phyloP scores from a whole-genome alignment of 768 basidiomycete species.

The Tylopilus plumbeoviolaceoides region DNA sequence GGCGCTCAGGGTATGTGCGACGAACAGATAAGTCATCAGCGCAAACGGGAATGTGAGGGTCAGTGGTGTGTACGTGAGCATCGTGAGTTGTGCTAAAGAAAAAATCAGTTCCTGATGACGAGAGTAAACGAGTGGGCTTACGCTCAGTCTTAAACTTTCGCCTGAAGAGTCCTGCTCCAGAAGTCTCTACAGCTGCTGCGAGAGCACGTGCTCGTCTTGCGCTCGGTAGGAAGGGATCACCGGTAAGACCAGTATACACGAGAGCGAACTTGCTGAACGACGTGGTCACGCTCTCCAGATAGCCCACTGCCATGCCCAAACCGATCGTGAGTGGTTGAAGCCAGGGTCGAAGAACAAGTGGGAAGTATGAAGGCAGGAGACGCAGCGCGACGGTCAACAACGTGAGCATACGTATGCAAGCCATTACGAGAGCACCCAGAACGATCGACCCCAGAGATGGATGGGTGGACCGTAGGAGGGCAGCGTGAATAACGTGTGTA shows the following conservation, averaged over 20 bases:
- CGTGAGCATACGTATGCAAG: constrained; percentile 58
- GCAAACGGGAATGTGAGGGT: constrained; percentile 81
- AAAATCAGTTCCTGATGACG: constrained; percentile 1
- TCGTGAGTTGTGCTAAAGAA: constrained; percentile 56
- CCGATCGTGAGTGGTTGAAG: constrained; percentile 38
- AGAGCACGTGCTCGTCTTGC: constrained; percentile 54
- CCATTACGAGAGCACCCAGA: constrained; percentile 72
- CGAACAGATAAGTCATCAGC: constrained; percentile 79
- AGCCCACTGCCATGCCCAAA: constrained; percentile 37
- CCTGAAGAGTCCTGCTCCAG: constrained; percentile 36
- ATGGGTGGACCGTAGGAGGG: constrained; percentile 72
- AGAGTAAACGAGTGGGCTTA: constrained; percentile 30
- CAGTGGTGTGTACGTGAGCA: constrained; percentile 69
- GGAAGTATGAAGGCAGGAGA: constrained; percentile 51
- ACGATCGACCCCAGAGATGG: constrained; percentile 80
- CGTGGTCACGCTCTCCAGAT: constrained; percentile 43
- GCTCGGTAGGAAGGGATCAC: constrained; percentile 61
- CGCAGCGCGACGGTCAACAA: constrained; percentile 49
- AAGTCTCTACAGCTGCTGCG: constrained; percentile 51
- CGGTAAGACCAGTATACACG: constrained; percentile 72
- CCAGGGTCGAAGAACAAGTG: constrained; percentile 38
- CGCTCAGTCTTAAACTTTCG: constrained; percentile 56
- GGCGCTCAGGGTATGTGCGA: constrained; percentile 72
- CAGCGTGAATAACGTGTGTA: constrained; percentile 73
- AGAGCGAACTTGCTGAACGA: constrained; percentile 63